Conservation (phyloP, 176 grass and related monocot species). For the Luzula sylvatica region DNA sequence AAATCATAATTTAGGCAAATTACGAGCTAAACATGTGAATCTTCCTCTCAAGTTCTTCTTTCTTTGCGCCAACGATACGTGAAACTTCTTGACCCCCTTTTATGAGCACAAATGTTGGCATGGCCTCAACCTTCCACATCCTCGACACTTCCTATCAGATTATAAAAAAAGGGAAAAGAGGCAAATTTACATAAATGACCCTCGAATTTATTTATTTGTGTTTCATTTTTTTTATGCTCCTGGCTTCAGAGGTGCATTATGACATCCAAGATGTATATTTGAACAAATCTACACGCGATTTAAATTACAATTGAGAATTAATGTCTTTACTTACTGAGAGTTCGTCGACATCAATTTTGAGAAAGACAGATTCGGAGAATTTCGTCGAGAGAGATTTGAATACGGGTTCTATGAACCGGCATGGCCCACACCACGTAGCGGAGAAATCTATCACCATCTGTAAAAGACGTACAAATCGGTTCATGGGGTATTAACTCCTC, state of each 20-base stretch:
- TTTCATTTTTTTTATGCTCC: no score
- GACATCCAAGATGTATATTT: no score
- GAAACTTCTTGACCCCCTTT: constrained; percentile 58
- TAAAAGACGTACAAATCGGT: no score
- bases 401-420: constrained; percentile 29
- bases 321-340: constrained; percentile 21
- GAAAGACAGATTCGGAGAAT: constrained; percentile 21
- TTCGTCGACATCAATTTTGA: constrained; percentile 48
- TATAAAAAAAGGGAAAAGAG: not conserved
- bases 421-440: constrained; percentile 45
- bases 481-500: no score
- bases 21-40: constrained; percentile 30
- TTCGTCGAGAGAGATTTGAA: constrained; percentile 25
- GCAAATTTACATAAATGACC: no score
- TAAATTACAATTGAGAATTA: no score
- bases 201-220: no score
- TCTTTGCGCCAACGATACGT: constrained; percentile 67
- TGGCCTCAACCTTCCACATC: constrained; percentile 65
- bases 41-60: constrained; percentile 84
- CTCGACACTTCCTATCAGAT: constrained; percentile 84
- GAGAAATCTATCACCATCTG: constrained; percentile 51
- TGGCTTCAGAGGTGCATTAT: no score
- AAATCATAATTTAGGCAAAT: constrained; percentile 4
- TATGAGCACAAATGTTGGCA: constrained; percentile 69
- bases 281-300: no score